Evolutionary conservation across 2,329 filamentous ascomycete species (phyloP).

Genomic region (Cytospora leucostoma): DNA sequence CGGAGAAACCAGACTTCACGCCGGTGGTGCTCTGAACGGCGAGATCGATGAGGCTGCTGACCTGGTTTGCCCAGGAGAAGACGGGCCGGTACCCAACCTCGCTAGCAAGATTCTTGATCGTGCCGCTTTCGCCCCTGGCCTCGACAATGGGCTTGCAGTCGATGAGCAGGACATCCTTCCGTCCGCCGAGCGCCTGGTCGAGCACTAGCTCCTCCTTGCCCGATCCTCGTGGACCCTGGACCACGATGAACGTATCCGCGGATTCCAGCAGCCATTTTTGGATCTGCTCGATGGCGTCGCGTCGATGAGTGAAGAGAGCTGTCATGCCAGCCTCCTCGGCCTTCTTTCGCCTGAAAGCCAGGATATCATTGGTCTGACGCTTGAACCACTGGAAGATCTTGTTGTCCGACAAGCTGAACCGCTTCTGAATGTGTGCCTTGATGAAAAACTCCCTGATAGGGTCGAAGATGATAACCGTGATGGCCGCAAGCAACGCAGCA

Average conservation of each 20-base stretch:
- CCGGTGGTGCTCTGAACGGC: conserved; percentile 93
- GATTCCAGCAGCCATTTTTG: conserved; percentile 86
- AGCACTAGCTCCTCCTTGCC: conserved; percentile 88
- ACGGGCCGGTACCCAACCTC: conserved; percentile 90
- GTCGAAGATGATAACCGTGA: conserved; percentile 89
- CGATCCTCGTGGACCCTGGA: conserved; percentile 88
- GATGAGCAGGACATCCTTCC: conserved; percentile 77
- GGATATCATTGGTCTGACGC: conserved; percentile 66
- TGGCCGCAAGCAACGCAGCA: conserved; percentile 76
- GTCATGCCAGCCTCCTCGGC: conserved; percentile 70
- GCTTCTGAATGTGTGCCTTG: conserved; percentile 79
- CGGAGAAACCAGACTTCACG: conserved; percentile 90
- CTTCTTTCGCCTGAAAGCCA: conserved; percentile 58
- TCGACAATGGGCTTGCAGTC: conserved; percentile 95
- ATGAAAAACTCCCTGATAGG: conserved; percentile 94
- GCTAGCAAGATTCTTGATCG: conserved; percentile 76
- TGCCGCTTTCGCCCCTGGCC: conserved; percentile 82
- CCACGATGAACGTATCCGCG: conserved; percentile 87
- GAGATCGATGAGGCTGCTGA: conserved; percentile 89
- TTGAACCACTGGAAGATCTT: conserved; percentile 79
- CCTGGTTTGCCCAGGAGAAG: conserved; percentile 94
- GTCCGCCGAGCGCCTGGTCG: conserved; percentile 76
- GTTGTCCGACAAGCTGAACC: conserved; percentile 73
- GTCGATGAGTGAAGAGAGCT: conserved; percentile 86
- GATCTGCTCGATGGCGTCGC: conserved; percentile 78